phyloP scores from a whole-genome alignment of 768 basidiomycete genomes.

The Mycena floridula region DNA sequence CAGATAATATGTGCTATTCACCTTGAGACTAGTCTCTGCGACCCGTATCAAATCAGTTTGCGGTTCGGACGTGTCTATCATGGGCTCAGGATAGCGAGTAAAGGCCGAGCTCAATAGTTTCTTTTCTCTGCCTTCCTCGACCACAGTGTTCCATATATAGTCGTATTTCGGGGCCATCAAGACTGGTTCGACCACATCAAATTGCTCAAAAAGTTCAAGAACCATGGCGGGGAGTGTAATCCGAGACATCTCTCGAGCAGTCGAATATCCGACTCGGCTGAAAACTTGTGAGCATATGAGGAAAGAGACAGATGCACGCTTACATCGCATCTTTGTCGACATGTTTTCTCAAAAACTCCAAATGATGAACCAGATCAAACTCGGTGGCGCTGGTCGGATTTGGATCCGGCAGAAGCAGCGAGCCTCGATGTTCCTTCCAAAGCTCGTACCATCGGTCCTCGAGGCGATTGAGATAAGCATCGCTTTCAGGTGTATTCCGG shows the following conservation, averaged over 20 bases:
- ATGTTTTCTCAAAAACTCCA: conserved; percentile 74
- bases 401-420: conserved; percentile 62
- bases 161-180: conserved; percentile 49
- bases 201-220: conserved; percentile 36
- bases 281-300: conserved; percentile 1
- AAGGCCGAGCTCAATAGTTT: conserved; percentile 54
- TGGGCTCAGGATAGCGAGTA: conserved; percentile 33
- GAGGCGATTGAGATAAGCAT: conserved; percentile 70
- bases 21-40: conserved; percentile 73
- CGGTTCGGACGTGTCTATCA: conserved; percentile 22
- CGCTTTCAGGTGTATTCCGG: conserved; percentile 55
- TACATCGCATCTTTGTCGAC: conserved; percentile 86
- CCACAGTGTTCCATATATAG: conserved; percentile 65
- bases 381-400: conserved; percentile 60
- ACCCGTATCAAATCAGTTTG: conserved; percentile 38
- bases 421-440: conserved; percentile 69
- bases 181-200: conserved; percentile 43
- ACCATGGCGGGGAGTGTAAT: conserved; percentile 35
- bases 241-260: conserved; percentile 29
- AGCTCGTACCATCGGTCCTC: conserved; percentile 79
- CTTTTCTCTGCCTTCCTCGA: conserved; percentile 76
- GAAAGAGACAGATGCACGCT: conserved; percentile 24
- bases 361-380: conserved; percentile 76
- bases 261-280: conserved; percentile 63
- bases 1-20: conserved; percentile 13